A percentile compares a stretch with the other conserved stretches of the same genome.
These are phyloP conservation scores for Paramecium sexaurelia DNA, from an alignment of 73 alveolate species.

Conservation along the genomic window DNA sequence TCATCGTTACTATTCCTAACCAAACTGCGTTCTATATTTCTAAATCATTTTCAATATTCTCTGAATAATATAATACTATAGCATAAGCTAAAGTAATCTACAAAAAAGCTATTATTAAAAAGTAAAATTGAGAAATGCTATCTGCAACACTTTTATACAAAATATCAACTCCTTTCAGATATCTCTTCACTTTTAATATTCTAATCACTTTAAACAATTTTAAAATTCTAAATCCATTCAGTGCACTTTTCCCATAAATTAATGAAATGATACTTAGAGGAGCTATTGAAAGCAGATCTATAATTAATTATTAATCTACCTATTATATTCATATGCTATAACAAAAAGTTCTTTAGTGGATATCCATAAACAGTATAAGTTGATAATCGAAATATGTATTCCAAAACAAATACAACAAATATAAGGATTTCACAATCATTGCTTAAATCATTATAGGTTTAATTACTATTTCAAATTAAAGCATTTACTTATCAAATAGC, in stretches of 20 bases:
- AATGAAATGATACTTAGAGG: background rate
- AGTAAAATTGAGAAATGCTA: constrained; percentile 25
- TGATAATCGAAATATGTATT: background rate
- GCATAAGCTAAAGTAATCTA: background rate
- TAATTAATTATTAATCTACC: background rate
- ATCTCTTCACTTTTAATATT: constrained; percentile 6
- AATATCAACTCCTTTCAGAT: constrained; percentile 24
- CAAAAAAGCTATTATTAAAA: background rate
- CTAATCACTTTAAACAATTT: background rate
- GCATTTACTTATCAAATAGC: background rate
- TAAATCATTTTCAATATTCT: background rate
- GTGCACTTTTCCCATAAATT: background rate
- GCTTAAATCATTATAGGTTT: constrained; percentile 1
- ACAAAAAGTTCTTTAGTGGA: background rate
- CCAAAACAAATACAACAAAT: background rate
- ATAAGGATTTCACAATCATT: background rate
- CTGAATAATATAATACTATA: constrained; percentile 14
- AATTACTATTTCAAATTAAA: background rate
- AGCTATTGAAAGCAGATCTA: constrained; percentile 36
- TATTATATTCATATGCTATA: background rate
- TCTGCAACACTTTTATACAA: constrained; percentile 38
- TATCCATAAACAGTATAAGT: constrained; percentile 38
- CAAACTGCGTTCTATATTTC: background rate
- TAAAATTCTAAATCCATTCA: constrained; percentile 30
- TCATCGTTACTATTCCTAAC: constrained; percentile 40